Evolutionary conservation across 768 basidiomycete species (phyloP), one percentile per base, ranked within the genome.

Genomic region (Kondoa malvinella): DNA sequence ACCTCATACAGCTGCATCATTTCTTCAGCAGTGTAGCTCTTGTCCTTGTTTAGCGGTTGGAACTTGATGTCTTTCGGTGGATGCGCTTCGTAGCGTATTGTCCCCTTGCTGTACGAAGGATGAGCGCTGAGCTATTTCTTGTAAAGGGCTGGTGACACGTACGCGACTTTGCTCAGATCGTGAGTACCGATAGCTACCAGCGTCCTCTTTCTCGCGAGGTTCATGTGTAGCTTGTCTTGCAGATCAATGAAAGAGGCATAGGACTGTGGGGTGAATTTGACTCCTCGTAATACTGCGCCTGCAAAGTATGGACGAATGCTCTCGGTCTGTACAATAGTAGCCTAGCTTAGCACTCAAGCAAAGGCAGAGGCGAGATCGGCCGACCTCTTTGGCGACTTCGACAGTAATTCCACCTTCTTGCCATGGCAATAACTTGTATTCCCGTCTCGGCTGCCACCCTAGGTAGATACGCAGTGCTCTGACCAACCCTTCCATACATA

Each of bases 191-290:
- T 95, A 25, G 95, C 84, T 60, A 94, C 95, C 57, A 99, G 83
- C 75, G 87, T 88, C 67, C 95, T 81, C 71, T 87, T 81, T 67
- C 95, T 82, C 74, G 89, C 92, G 34, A 99, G 83, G 77, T 99
- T 99, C 75, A 92, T 88, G 76, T 99, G 95, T 63, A 99, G 81
- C 78, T 97, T 99, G 76, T 99, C 95, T 79, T 99, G 95, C n/a
- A 99, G 80, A 76, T 97, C 95, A 73, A 99, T 94, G 83, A 99
- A 97, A 70, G 89, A 92, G 29, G 87, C 88, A 76, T 97, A 97
- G 50, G 89, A 91, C 64, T 83, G 81, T 57, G 84, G 84, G 31
- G 88, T 89, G 80, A 99, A 92, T 72, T 84, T 85, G 74, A 96
- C 79, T 74, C 92, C 87, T 71, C 95, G 88, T 60, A 99, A 82